Conservation (phyloP, 768 basidiomycete genomes). For the Phaeolepiota aurea region DNA sequence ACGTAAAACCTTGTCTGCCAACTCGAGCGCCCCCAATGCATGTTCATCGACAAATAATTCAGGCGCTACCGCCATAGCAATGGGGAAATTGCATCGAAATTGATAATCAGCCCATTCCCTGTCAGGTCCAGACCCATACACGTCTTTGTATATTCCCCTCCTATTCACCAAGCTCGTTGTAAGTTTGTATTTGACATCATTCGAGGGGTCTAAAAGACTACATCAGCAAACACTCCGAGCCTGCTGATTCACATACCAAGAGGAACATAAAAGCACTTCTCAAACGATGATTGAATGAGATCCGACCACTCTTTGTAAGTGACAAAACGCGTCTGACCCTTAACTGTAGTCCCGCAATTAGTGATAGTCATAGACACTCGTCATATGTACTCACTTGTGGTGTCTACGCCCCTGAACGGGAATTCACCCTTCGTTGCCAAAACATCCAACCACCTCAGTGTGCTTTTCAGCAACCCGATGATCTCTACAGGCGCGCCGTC, state of each 20-base stretch:
- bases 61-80: conserved; percentile 95
- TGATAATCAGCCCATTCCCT: conserved; percentile 98
- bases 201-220: conserved; percentile 44
- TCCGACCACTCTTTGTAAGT: conserved; percentile 89
- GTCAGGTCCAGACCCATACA: conserved; percentile 79
- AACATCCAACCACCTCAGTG: conserved; percentile 79
- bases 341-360: conserved; percentile 35
- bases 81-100: conserved; percentile 86
- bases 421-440: conserved; percentile 61
- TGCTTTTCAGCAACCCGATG: conserved; percentile 87
- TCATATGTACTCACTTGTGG: conserved; percentile 49
- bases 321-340: conserved; percentile 58
- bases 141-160: conserved; percentile 97
- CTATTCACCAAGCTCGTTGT: conserved; percentile 70
- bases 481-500: conserved; percentile 97
- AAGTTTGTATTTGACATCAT: conserved; percentile 67
- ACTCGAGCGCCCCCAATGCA: conserved; percentile 68
- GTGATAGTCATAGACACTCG: not conserved
- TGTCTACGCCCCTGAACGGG: conserved; percentile 86
- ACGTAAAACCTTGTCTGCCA: conserved; percentile 78
- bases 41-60: conserved; percentile 82
- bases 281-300: conserved; percentile 81
- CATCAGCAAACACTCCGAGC: conserved; percentile 3
- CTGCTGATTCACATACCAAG: conserved; percentile 36
- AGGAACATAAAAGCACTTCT: conserved; percentile 88